Conservation (phyloP, 176 grass and related monocot species). For the Carex pumila region DNA sequence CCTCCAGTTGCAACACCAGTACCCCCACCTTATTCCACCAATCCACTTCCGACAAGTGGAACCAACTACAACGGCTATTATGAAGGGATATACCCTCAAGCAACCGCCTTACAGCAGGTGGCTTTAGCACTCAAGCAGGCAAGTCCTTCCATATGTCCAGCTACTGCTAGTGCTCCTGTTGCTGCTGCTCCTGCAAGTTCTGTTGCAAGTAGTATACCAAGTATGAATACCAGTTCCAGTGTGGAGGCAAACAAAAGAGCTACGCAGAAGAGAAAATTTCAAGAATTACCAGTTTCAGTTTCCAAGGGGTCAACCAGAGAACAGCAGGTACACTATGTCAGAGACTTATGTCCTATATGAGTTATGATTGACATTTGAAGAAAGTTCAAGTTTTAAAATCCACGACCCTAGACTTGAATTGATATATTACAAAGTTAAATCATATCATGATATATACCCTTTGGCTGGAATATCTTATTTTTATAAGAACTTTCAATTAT, state of each 20-base stretch:
- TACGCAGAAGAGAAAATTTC: slow-evolving; percentile 85
- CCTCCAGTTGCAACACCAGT: slow-evolving; percentile 30
- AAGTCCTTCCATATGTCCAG: slow-evolving; percentile 12
- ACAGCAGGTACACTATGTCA: slow-evolving; percentile 40
- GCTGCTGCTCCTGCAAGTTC: slow-evolving; percentile 14
- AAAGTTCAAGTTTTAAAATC: neutral
- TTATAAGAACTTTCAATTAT: neutral
- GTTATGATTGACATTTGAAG: neutral
- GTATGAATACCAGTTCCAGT: slow-evolving; percentile 25
- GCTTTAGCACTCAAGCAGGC: slow-evolving; percentile 77
- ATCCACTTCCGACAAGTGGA: slow-evolving; percentile 30
- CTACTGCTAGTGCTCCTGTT: slow-evolving; percentile 34
- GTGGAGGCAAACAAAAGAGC: slow-evolving; percentile 43
- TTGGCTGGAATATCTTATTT: neutral
- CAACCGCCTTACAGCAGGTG: slow-evolving; percentile 78
- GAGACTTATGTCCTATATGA: neutral
- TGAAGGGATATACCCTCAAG: slow-evolving; percentile 81
- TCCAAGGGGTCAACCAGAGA: slow-evolving; percentile 29
- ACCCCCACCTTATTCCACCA: neutral
- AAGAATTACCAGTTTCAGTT: slow-evolving; percentile 55
- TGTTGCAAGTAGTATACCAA: neutral
- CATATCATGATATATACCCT: neutral
- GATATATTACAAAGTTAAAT: neutral
- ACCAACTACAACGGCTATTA: slow-evolving; percentile 65
- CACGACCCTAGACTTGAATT: neutral